phyloP scores from a whole-genome alignment of 2,329 filamentous ascomycete species.

The Fusarium decemcellulare region DNA sequence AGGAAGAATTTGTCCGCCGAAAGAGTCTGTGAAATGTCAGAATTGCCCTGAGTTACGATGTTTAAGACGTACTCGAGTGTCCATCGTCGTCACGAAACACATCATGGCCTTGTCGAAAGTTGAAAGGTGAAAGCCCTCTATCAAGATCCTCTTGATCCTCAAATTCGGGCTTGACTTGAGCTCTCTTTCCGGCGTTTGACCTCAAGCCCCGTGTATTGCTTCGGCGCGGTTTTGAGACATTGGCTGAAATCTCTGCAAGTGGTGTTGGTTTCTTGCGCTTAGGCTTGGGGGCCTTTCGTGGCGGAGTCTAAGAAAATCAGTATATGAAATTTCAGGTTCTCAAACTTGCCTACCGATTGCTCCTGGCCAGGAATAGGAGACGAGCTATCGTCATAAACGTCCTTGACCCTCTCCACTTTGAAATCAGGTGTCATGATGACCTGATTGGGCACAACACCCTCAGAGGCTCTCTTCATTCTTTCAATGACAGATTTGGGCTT shows the following conservation, averaged over 20 bases:
- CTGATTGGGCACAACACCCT: conserved; percentile 74
- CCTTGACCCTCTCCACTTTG: conserved; percentile 65
- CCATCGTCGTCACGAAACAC: conserved; percentile 50
- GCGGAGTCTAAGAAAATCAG: conserved; percentile 44
- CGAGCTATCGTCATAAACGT: conserved; percentile 73
- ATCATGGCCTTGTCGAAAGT: conserved; percentile 46
- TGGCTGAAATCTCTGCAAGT: conserved; percentile 53
- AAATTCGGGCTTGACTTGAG: conserved; percentile 32
- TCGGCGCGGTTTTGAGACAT: conserved; percentile 50
- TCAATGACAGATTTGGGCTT: conserved; percentile 81
- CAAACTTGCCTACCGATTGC: conserved; percentile 58
- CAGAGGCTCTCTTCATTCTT: conserved; percentile 75
- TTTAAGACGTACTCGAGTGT: conserved; percentile 41
- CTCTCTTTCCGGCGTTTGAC: conserved; percentile 33
- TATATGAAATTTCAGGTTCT: conserved; percentile 1
- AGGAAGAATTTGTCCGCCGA: conserved; percentile 41
- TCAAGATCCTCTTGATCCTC: conserved; percentile 27
- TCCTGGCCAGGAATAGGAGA: conserved; percentile 60
- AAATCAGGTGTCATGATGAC: conserved; percentile 71
- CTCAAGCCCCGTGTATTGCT: conserved; percentile 35
- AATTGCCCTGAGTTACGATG: background rate
- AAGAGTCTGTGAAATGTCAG: conserved; percentile 45
- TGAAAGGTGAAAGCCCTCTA: conserved; percentile 27
- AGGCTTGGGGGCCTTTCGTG: conserved; percentile 48
- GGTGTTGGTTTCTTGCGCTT: conserved; percentile 51